phyloP scores from a whole-genome alignment of 164 flowering plant genomes.

The Nymphaea colorata region DNA sequence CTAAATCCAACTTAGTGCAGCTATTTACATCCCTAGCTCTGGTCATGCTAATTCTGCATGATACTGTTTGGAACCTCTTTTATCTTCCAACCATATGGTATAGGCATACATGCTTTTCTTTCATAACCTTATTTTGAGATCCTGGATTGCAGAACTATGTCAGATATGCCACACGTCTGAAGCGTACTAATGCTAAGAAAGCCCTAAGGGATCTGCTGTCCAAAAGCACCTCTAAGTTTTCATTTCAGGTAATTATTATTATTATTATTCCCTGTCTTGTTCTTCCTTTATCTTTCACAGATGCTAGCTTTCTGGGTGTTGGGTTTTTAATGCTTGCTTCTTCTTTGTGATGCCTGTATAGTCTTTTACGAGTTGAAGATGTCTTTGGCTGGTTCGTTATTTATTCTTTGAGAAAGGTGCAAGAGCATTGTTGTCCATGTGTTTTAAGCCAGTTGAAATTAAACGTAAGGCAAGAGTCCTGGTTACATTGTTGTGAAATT shows the following conservation, averaged over 20 bases:
- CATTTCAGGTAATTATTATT: conserved; percentile 24
- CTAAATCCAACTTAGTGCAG: too few species aligned
- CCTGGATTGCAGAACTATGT: conserved; percentile 25
- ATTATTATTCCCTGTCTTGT: neutral
- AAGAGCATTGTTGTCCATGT: too few species aligned
- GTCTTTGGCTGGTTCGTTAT: too few species aligned
- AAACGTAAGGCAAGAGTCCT: neutral
- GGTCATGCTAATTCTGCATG: neutral
- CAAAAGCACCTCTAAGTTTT: conserved; percentile 22
- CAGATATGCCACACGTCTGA: conserved; percentile 45
- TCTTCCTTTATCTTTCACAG: neutral
- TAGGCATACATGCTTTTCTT: neutral
- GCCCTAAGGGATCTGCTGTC: conserved; percentile 52
- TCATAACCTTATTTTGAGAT: neutral
- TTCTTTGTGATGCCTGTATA: too few species aligned
- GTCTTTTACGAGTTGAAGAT: too few species aligned
- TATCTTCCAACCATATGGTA: neutral
- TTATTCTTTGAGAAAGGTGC: too few species aligned
- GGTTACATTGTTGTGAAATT: neutral
- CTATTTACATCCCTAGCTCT: too few species aligned
- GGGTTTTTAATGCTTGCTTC: neutral
- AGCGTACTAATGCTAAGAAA: conserved; percentile 68
- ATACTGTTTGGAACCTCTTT: neutral
- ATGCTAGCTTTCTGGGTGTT: neutral
- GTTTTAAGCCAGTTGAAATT: neutral